These are phyloP conservation scores for Fusarium phyllophilum DNA, from an alignment of 2,329 filamentous ascomycete species.

Conservation along the genomic window DNA sequence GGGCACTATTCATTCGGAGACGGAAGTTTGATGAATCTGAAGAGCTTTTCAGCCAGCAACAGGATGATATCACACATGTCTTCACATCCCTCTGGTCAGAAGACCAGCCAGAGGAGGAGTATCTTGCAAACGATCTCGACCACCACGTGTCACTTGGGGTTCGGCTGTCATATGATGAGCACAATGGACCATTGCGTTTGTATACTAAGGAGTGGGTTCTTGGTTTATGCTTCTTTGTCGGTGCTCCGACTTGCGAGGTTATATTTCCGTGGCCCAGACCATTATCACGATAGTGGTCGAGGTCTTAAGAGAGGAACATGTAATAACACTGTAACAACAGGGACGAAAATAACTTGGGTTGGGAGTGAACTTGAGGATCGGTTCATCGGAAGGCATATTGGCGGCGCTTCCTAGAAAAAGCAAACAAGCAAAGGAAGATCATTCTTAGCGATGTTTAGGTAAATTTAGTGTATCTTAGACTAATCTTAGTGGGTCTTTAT, in stretches of 20 bases:
- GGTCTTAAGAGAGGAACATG: accelerated
- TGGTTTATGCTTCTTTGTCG: conserved; percentile 40
- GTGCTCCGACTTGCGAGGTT: conserved; percentile 13
- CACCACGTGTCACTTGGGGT: conserved; percentile 40
- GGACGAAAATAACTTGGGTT: accelerated
- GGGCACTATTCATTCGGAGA: conserved; percentile 26
- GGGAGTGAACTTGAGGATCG: accelerated
- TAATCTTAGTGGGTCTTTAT: not conserved
- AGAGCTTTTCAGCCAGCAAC: not conserved
- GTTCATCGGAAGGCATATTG: not conserved
- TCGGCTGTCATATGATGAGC: not conserved
- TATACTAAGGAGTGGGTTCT: conserved; percentile 34
- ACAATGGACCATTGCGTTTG: conserved; percentile 9
- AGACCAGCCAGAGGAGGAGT: conserved; percentile 11
- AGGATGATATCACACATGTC: not conserved
- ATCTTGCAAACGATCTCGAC: conserved; percentile 33
- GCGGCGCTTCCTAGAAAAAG: accelerated
- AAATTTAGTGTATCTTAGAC: not conserved
- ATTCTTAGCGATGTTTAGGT: not conserved
- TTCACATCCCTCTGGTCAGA: conserved; percentile 37
- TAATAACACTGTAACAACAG: not conserved
- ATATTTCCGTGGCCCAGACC: conserved; percentile 39
- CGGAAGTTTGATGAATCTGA: not conserved
- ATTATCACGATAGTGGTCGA: accelerated
- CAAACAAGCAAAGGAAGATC: not conserved